Evolutionary conservation across 148 eudicot genomes (phyloP), one percentile per base, ranked within the genome.

Genomic region (Salicornia ramosissima): DNA sequence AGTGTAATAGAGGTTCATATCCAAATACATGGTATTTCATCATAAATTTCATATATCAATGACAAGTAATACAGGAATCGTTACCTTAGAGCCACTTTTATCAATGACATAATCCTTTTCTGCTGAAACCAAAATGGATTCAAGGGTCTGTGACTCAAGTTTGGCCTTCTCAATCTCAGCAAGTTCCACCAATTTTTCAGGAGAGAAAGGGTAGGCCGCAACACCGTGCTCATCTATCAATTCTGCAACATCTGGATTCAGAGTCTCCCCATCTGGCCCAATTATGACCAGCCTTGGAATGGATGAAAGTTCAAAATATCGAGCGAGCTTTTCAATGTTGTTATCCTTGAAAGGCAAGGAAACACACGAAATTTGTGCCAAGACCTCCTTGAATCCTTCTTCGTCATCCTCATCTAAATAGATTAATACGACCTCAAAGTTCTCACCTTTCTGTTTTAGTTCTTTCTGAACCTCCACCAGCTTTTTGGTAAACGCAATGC

Each of bases 221-320:
- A 64, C 43, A 16, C 85, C 82, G n/a, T 82, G 82, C 60, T 82
- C 82, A 6, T 70, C 73, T 29, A 82, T 70, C 28, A 82, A 67
- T 49, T 79, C 85, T 53, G 71, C 68, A 46, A 79, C 85, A 67
- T 82, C 78, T 3, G 73, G 45, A 69, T 82, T 75, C 63, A 79
- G 51, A 66, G 85, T 82, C 71, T 79, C 76, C 30, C 85, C 85
- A 73, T 82, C 85, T 28, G 80, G 75, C 30, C 82, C 85, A 55
- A 82, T 66, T 34, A 82, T 70, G 57, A 76, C 74, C 30, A 82
- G 64, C 26, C 80, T 57, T 3, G 85, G 85, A 61, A 79, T 76
- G 68, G 21, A 28, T 7, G 63, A 14, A 24, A 82, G 80, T 71
- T 82, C 85, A 71, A 79, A 82, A 49, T 79, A 82, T 29, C 69